phyloP scores from a whole-genome alignment of 2,329 filamentous ascomycete genomes.

The Orbilia quercus region DNA sequence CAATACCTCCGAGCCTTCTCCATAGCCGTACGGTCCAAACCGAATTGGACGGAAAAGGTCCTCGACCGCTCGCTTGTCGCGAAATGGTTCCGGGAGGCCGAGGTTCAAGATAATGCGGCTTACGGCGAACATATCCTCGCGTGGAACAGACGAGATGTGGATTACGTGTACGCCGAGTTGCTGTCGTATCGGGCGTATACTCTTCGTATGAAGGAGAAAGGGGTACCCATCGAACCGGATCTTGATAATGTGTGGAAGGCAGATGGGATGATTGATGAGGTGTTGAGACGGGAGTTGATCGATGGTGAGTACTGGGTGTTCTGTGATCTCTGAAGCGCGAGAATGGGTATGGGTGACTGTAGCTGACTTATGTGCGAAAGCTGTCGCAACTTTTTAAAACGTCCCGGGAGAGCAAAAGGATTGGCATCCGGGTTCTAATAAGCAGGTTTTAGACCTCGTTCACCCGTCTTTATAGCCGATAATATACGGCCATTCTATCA shows the following conservation, averaged over 20 bases:
- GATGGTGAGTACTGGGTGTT: conserved; percentile 59
- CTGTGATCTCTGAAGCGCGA: too few relatives aligned
- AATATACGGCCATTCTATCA: conserved; percentile 65
- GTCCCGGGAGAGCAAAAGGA: conserved; percentile 68
- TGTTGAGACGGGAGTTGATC: conserved; percentile 26
- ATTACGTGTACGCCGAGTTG: conserved; percentile 13
- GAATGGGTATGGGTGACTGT: too few relatives aligned
- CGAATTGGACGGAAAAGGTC: conserved; percentile 13
- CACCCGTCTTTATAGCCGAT: conserved; percentile 74
- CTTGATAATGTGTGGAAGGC: conserved; percentile 48
- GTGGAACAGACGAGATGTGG: conserved; percentile 20
- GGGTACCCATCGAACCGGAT: conserved; percentile 27
- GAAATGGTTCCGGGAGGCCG: conserved; percentile 17
- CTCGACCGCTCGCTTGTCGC: not conserved
- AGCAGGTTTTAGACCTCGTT: conserved; percentile 72
- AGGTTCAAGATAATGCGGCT: not conserved
- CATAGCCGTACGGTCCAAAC: not conserved
- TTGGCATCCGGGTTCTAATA: conserved; percentile 71
- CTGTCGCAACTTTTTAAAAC: conserved; percentile 67
- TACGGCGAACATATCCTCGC: not conserved
- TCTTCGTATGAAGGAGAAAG: conserved; percentile 7
- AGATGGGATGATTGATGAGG: conserved; percentile 26
- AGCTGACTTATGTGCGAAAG: too few relatives aligned
- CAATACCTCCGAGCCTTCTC: conserved; percentile 15
- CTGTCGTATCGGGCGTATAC: conserved; percentile 26